Base-by-base conservation (phyloP, 2,329 filamentous ascomycete species). In the Colletotrichum sp. region DNA sequence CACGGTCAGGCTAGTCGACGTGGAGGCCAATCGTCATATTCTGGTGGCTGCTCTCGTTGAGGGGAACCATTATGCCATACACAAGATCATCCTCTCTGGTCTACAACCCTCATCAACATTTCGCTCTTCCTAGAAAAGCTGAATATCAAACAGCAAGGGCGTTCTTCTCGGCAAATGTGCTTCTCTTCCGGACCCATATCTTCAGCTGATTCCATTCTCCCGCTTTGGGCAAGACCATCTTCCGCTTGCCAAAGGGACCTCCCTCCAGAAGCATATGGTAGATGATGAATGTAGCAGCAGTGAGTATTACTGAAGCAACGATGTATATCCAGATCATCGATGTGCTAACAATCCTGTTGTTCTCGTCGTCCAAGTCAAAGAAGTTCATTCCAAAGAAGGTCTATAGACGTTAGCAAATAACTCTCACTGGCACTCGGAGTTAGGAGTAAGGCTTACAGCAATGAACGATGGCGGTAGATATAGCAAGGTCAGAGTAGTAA, bases 341-440 rank as follows among this genome's bases (percentile, higher is more conserved):
- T 5, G 83, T 83, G 6, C 80, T 79, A n/a, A 84, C 76, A 13
- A 85, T 80, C 6, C 79, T 70, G 15, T 78, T 77, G 7, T 78
- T 82, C 2, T 80, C 69, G 13, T 80, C 32, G 39, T 86, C 81
- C 75, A 84, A 78, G 26, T 80, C 81, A 63, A 86, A 86, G 67
- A 86, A 84, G 77, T 86, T 86, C 85, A 86, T 86, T 3, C 85
- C 85, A 69, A 86, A 85, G 60, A 86, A 82, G 2, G 85, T 84
- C 83, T 84, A 16, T 24, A 26, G 16, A 16, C 7, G 24, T 59
- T 18, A 59, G 55, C 5, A 18, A 18, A 16, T 4, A 0, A 3
- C 7, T 26, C 7, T 3, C 12, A 7, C 16, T 28, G 24, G 44
- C 3, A 7, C 0, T 59, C 24, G 55, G 26, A 59, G 7, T 28